phyloP scores from a whole-genome alignment of 1,139 yeast species.

The Suhomyces kunorum region DNA sequence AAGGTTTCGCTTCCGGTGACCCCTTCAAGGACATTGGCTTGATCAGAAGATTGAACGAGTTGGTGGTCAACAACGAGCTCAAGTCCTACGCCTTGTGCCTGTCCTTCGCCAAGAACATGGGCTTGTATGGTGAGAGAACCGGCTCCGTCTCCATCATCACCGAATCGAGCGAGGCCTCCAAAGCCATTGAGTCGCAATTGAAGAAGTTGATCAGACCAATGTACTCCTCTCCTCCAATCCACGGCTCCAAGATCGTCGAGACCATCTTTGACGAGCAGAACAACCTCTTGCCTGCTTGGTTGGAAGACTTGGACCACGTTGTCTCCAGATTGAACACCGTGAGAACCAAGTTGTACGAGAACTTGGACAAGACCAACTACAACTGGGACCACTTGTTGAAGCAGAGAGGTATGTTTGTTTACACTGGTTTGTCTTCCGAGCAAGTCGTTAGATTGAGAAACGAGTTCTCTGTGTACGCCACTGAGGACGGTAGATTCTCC shows the following conservation, averaged over 20 bases:
- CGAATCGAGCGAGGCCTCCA: conserved; percentile 44
- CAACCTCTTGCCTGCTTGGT: conserved; percentile 72
- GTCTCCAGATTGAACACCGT: conserved; percentile 71
- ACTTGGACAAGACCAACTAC: conserved; percentile 54
- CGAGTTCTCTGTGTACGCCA: conserved; percentile 78
- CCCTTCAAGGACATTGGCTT: conserved; percentile 50
- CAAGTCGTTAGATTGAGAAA: conserved; percentile 72
- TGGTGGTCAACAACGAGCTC: conserved; percentile 48
- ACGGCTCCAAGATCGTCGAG: conserved; percentile 88
- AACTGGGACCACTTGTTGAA: conserved; percentile 84
- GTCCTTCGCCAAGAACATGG: conserved; percentile 97
- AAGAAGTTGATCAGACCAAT: conserved; percentile 80
- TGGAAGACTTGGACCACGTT: conserved; percentile 72
- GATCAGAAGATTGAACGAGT: conserved; percentile 51
- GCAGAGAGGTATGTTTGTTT: conserved; percentile 97
- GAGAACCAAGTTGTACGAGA: conserved; percentile 64
- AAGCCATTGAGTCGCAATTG: conserved; percentile 71
- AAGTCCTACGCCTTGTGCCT: conserved; percentile 72
- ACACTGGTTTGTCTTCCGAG: conserved; percentile 72
- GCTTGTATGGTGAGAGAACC: conserved; percentile 92
- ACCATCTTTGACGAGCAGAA: conserved; percentile 61
- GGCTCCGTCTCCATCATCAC: conserved; percentile 79
- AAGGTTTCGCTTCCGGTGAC: conserved; percentile 85
- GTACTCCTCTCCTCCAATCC: conserved; percentile 92
- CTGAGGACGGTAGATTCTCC: conserved; percentile 88